A percentile compares a stretch with the other conserved stretches of the same genome.
phyloP scores from a whole-genome alignment of 2,329 filamentous ascomycete species.

The Didymella glomerata region DNA sequence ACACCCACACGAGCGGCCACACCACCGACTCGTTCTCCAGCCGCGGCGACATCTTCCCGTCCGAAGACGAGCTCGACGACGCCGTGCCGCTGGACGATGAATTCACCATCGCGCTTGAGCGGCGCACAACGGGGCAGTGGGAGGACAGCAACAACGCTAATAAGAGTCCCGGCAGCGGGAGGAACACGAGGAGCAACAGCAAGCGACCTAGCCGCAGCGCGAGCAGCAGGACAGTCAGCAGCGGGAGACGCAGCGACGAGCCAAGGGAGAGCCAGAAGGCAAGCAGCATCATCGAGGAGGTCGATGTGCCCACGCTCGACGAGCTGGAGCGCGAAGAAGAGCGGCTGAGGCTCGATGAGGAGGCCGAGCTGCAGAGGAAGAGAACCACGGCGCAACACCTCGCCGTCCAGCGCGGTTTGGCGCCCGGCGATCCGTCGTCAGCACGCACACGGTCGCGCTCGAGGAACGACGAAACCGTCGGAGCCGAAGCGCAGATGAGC shows the following conservation, averaged over 20 bases:
- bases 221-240: conserved; percentile 7
- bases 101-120: conserved; percentile 82
- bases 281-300: conserved; percentile 1
- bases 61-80: conserved; percentile 86
- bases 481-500: background rate
- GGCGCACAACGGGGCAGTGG: conserved; percentile 66
- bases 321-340: conserved; percentile 68
- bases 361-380: conserved; percentile 62
- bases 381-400: conserved; percentile 64
- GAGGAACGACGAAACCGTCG: too few relatives aligned
- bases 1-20: conserved; percentile 78
- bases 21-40: conserved; percentile 89
- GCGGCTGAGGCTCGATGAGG: conserved; percentile 62
- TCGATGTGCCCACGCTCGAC: conserved; percentile 56
- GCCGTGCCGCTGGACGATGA: conserved; percentile 93
- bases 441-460: too few relatives aligned
- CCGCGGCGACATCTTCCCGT: conserved; percentile 88
- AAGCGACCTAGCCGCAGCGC: conserved; percentile 47
- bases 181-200: conserved; percentile 56
- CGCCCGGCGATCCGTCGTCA: conserved; percentile 16
- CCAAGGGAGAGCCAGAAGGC: background rate
- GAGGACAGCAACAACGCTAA: conserved; percentile 66
- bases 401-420: conserved; percentile 63
- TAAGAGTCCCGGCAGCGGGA: conserved; percentile 65
- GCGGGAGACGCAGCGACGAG: conserved; percentile 1